Evolutionary conservation across 495 filamentous ascomycete genomes (phyloP), one percentile per base, ranked within the genome.

Genomic region (Penicillium arizonense): DNA sequence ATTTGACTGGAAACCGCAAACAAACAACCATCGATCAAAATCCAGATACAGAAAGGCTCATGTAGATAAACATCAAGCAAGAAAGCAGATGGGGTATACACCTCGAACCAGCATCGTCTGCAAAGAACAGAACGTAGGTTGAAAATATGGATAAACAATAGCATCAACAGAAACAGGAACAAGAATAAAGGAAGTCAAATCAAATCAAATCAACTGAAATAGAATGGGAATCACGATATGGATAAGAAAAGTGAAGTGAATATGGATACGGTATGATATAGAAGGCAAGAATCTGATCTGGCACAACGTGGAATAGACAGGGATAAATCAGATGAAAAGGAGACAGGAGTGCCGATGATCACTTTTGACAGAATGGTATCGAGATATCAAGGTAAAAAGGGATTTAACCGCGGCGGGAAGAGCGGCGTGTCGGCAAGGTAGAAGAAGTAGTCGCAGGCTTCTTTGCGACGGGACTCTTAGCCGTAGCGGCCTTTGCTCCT

Each of bases 351-450:
- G 5, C 7, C 28, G 7, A 30, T 30, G 8, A 30, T 30, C 28
- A 30, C 28, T 30, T 30, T 30, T 30, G 28, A 9, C 28, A 30
- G 28, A 30, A 10, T 30, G 28, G 28, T 7, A 30, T 30, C 8
- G 28, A 30, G 28, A 30, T 30, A 30, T 30, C 28, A 30, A 6
- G 28, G 14, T 30, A 38, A 39, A 37, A 52, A 46, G 13, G 16
- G 23, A 53, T 43, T 67, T 52, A 74, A 56, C 67, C 61, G 32
- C 73, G 62, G 55, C 71, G 69, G 41, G 69, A 71, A 7, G 72
- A 73, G 37, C 72, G 69, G 30, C 74, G 64, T 2, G 70, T 69
- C n/a, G 72, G 72, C 39, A 73, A 45, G 26, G 62, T 62, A 4
- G 28, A 30, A 10, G 28, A 30, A 30, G 65, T 58, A 35, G 59